These are phyloP conservation scores for Aphanoascus verrucosus DNA, from an alignment of 2,329 filamentous ascomycete genomes.

Conservation along the genomic window DNA sequence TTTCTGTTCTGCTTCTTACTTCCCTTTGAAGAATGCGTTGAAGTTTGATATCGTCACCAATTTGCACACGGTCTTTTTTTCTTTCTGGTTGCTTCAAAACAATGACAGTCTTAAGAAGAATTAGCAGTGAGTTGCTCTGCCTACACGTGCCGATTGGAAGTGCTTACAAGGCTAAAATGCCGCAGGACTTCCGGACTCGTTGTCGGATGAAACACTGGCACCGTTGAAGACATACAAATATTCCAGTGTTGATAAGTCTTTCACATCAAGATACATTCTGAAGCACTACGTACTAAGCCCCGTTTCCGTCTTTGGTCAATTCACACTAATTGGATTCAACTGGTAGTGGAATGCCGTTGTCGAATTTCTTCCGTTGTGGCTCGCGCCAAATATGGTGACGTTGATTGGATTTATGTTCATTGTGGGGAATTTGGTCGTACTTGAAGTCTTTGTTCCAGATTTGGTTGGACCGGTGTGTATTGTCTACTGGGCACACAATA, in stretches of 20 bases:
- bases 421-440: constrained; percentile 63
- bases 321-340: constrained; percentile 6
- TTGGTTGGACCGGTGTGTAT: constrained; percentile 72
- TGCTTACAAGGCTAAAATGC: background rate
- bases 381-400: constrained; percentile 96
- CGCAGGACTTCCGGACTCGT: constrained; percentile 41
- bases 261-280: constrained; percentile 84
- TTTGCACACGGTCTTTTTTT: no score
- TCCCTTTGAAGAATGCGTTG: no score
- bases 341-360: constrained; percentile 97
- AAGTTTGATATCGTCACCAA: no score
- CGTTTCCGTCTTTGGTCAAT: constrained; percentile 5
- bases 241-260: constrained; percentile 90
- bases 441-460: constrained; percentile 78
- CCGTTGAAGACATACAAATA: constrained; percentile 97
- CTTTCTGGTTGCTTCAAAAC: background rate
- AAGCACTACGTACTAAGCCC: constrained; percentile 73
- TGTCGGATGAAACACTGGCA: constrained; percentile 81
- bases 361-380: constrained; percentile 83
- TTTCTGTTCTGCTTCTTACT: no score
- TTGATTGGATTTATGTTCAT: constrained; percentile 92
- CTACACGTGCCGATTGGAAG: background rate
- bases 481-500: background rate
- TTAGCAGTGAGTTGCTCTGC: constrained; percentile 1
- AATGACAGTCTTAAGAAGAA: constrained; percentile 2